A percentile compares a stretch with the other conserved stretches of the same genome.
These are phyloP conservation scores for Globisporangium recalcitrans DNA, from an alignment of 352 stramenopile species.

Conservation along the genomic window DNA sequence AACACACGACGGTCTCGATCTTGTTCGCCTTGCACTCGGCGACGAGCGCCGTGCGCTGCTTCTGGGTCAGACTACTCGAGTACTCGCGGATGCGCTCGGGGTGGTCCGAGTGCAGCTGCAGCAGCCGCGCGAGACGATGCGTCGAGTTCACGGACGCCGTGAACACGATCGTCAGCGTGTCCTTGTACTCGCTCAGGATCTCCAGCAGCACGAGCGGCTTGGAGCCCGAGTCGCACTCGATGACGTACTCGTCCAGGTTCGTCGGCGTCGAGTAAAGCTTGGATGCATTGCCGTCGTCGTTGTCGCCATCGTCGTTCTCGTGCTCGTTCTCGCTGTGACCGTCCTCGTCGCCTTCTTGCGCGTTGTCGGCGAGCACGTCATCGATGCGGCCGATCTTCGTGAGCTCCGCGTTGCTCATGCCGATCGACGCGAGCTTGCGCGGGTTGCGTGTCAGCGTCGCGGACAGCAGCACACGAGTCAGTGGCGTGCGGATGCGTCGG, in stretches of 20 bases:
- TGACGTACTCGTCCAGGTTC: conserved; percentile 84
- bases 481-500: conserved; percentile 67
- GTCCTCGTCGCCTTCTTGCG: conserved; percentile 37
- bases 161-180: conserved; percentile 91
- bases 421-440: conserved; percentile 92
- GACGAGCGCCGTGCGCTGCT: conserved; percentile 69
- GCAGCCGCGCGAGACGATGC: conserved; percentile 91
- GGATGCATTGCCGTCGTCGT: conserved; percentile 15
- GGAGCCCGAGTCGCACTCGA: conserved; percentile 91
- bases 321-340: conserved; percentile 28
- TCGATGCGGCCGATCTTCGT: conserved; percentile 80
- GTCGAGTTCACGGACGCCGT: conserved; percentile 95
- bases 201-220: conserved; percentile 95
- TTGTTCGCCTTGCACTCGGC: conserved; percentile 65
- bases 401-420: conserved; percentile 93
- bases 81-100: conserved; percentile 69
- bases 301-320: conserved; percentile 15
- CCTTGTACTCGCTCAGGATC: conserved; percentile 81
- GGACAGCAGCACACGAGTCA: conserved; percentile 96
- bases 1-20: conserved; percentile 86
- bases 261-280: conserved; percentile 77
- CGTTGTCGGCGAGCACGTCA: conserved; percentile 61
- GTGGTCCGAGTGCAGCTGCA: conserved; percentile 83
- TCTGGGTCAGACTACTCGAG: conserved; percentile 76
- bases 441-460: conserved; percentile 97